Percentiles rank a stretch among this genome's conserved stretches.
Evolutionary conservation across 169 alveolate species (phyloP).

Genomic region (Plasmodium gallinaceum): DNA sequence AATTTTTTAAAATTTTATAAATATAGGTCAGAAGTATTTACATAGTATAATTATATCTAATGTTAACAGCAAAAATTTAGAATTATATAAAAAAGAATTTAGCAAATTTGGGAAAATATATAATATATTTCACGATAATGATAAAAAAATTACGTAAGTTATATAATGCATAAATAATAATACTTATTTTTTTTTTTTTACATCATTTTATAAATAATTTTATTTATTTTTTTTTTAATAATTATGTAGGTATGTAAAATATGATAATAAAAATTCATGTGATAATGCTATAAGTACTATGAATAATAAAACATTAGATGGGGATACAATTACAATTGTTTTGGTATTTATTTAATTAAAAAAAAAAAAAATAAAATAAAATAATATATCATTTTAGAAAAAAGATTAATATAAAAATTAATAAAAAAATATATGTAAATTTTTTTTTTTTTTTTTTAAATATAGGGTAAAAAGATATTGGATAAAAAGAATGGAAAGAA

Average conservation of each 20-base stretch:
- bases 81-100: constrained; percentile 49
- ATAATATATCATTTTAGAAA: neutral
- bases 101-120: constrained; percentile 52
- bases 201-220: neutral
- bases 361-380: neutral
- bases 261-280: constrained; percentile 60
- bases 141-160: constrained; percentile 63
- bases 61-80: constrained; percentile 51
- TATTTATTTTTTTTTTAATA: neutral
- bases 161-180: neutral
- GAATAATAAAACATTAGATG: constrained; percentile 35
- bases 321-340: constrained; percentile 34
- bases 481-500: constrained; percentile 45
- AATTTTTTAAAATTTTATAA: neutral
- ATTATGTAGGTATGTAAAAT: constrained; percentile 21
- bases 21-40: constrained; percentile 38
- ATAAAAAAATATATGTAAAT: neutral
- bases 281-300: constrained; percentile 56
- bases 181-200: neutral
- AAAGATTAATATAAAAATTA: neutral
- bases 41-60: constrained; percentile 56
- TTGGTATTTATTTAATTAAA: constrained; percentile 10
- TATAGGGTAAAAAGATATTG: constrained; percentile 45
- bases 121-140: constrained; percentile 40
- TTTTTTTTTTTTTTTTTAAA: neutral